A percentile compares a stretch with the other conserved stretches of the same genome.
Evolutionary conservation across 1,284 basidiomycete genomes (phyloP).

Genomic region (Naganishia albida): DNA sequence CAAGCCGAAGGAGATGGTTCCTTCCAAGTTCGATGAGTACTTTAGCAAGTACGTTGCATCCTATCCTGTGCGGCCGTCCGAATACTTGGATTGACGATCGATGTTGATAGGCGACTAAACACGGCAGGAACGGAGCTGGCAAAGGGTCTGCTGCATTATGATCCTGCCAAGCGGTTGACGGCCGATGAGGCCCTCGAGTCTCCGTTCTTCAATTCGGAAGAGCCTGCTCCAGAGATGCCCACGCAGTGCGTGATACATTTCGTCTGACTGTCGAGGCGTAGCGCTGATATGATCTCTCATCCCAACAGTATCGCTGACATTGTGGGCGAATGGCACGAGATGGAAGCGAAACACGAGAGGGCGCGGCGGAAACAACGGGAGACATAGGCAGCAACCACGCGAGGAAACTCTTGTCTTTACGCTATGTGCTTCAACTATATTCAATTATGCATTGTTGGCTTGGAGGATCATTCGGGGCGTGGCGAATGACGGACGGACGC

Average conservation of each 20-base stretch:
- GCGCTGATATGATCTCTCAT: background rate
- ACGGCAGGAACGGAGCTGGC: conserved; percentile 82
- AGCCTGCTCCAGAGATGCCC: conserved; percentile 72
- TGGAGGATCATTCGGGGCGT: no score
- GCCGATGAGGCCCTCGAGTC: conserved; percentile 77
- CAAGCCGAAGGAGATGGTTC: conserved; percentile 70
- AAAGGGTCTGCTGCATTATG: conserved; percentile 75
- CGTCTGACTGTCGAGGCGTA: background rate
- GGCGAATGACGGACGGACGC: no score
- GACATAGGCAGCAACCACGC: background rate
- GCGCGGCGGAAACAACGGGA: conserved; percentile 40
- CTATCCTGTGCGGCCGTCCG: background rate
- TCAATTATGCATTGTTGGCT: background rate
- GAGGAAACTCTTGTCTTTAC: background rate
- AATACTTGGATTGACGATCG: background rate
- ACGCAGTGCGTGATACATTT: conserved; percentile 64
- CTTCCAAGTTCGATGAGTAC: conserved; percentile 71
- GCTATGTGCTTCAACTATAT: background rate
- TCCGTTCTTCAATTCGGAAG: conserved; percentile 79
- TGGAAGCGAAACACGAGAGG: conserved; percentile 49
- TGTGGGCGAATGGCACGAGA: conserved; percentile 53
- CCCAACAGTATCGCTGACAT: conserved; percentile 37
- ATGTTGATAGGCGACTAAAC: conserved; percentile 16
- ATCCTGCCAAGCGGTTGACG: conserved; percentile 74
- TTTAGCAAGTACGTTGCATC: conserved; percentile 70